Base-by-base conservation (phyloP, 2,329 filamentous ascomycete genomes). In the Monosporascus sp. region DNA sequence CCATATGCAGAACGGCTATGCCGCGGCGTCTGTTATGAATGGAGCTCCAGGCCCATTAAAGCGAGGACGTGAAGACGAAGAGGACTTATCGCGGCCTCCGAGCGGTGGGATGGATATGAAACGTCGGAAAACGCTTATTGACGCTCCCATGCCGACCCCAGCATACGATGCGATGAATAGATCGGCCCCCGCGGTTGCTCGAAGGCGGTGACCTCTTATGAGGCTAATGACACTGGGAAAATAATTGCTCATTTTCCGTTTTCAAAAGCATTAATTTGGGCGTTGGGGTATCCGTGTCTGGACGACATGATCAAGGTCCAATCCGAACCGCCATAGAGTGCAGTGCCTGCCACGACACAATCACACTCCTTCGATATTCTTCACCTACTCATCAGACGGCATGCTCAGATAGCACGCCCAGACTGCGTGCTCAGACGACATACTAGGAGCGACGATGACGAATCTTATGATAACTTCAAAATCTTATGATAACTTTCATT, bases 81-180 rank as follows among this genome's bases (percentile, higher is more conserved):
- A 87, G 24, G 75, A 78, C 22, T 56, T 76, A 53, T 76, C 79
- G 49, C 85, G 88, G 14, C 81, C 86, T 22, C 78, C 82, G 39
- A 85, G 79, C 64, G 80, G 80, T 45, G 82, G 86, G 45, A 73
- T 85, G 57, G 81, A 88, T 22, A 71, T 87, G 54, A 95, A 95
- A 75, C 85, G 90, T 61, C 85, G 89, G 58, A 93, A 92, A 77
- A 92, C 88, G 0, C 77, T 88, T 60, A 80, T 83, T 57, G 85
- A 89, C 62, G 74, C 77, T 11, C 73, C 76, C 2, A 75, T 80
- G n/a, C 72, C 79, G 24, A 69, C 74, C 22, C 72, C 79, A 22
- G 70, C 67, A 18, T 82, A 80, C 61, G 78, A 82, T 48, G 61
- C 74, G 18, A 71, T 80, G 65, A 77, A 68, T 58, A 76, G 78